Evolutionary conservation across 1,284 basidiomycete genomes (phyloP).

Genomic region (Irpex lacteus): DNA sequence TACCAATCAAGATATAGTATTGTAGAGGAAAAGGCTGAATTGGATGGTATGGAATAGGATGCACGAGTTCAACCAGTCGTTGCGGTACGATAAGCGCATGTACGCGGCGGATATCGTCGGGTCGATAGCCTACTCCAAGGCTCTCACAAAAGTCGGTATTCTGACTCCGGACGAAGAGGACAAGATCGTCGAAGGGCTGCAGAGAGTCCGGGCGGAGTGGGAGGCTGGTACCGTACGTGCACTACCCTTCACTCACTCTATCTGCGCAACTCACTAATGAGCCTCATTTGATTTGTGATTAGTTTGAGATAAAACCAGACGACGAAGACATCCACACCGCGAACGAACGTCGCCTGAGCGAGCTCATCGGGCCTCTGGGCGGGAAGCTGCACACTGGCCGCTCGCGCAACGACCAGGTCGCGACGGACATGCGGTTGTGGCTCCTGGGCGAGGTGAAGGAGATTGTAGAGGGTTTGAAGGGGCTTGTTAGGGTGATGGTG

Average conservation of each 20-base stretch:
- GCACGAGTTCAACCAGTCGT: conserved; percentile 94
- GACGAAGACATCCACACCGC: conserved; percentile 99
- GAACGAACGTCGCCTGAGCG: conserved; percentile 92
- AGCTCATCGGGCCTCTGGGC: conserved; percentile 88
- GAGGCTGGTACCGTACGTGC: conserved; percentile 43
- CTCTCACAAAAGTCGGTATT: conserved; percentile 78
- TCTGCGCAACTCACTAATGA: background rate
- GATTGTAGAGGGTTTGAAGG: conserved; percentile 73
- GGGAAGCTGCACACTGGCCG: conserved; percentile 96
- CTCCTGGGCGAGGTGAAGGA: conserved; percentile 78
- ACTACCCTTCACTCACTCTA: conserved; percentile 38
- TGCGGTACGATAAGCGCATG: conserved; percentile 95
- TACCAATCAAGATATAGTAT: background rate
- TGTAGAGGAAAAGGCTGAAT: background rate
- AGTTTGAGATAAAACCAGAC: conserved; percentile 76
- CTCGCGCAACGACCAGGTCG: conserved; percentile 96
- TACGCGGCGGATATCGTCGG: conserved; percentile 89
- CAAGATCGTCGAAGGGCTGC: conserved; percentile 79
- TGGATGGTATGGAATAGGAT: conserved; percentile 52
- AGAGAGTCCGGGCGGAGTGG: conserved; percentile 85
- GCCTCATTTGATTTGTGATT: background rate
- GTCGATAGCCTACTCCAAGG: conserved; percentile 94
- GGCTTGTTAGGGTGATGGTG: conserved; percentile 84
- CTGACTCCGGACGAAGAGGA: conserved; percentile 73
- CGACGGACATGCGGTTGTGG: conserved; percentile 98